Evolutionary conservation across 2,329 filamentous ascomycete genomes (phyloP), one percentile per base, ranked within the genome.

Genomic region (Xylariaceae sp.): DNA sequence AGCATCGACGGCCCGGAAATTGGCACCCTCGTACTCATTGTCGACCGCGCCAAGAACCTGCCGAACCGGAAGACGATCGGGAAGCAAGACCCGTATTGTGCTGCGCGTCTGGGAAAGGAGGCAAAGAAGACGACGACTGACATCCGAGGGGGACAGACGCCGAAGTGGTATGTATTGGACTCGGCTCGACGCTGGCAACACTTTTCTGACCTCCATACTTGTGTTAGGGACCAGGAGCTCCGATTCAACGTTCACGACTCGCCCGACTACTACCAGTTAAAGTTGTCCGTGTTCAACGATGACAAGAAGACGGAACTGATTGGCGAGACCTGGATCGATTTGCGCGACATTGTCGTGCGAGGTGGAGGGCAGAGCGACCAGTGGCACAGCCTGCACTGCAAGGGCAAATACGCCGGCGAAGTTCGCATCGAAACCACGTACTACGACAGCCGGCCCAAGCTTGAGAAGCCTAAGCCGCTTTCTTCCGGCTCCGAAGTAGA

Each of bases 271-370:
- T 88, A 87, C 61, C 86, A 89, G 56, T 72, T 98, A 37, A 98
- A 98, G 58, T 72, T 96, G 12, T 95, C 90, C 3, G 77, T 96
- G 5, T 98, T 98, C 65, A 95, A 94, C 56, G 92, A 98, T 52
- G 92, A 98, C 63, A 96, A 95, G 67, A 93, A 83, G 65, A 96
- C 90, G 0, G 92, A 98, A 47, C 62, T 98, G 44, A 95, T 98
- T 50, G 92, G 92, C 45, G 92, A 98, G 61, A 80, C 85, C 5
- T 95, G 86, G 81, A 76, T 96, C 38, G 83, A 85, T 52, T 69
- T 98, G 39, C 78, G 80, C 46, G 73, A 77, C 47, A 83, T 98
- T 49, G 75, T 98, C 42, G 72, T 89, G 14, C 69, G 79, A 2
- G 89, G 92, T 30, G 92, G 92, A 31, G 89, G 92, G n/a, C 87